Evolutionary conservation across 225 moss, liverwort and hornwort species (phyloP).

Genomic region (Ulota crispa): DNA sequence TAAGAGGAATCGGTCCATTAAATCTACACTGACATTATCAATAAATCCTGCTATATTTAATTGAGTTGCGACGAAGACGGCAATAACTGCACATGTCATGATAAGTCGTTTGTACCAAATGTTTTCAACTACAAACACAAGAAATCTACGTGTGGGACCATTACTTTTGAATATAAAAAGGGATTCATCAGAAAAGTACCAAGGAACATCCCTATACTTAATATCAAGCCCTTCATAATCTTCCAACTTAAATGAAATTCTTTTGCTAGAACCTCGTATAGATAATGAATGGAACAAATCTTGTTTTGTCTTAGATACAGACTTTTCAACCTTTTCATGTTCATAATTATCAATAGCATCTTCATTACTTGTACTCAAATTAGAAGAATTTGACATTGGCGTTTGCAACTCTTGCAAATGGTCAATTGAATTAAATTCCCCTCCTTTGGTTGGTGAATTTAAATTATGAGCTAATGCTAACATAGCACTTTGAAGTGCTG

Average conservation of each 20-base stretch:
- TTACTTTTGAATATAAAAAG: constrained; percentile 64
- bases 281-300: constrained; percentile 44
- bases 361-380: not conserved
- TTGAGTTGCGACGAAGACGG: constrained; percentile 28
- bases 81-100: constrained; percentile 44
- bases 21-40: constrained; percentile 31
- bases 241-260: constrained; percentile 59
- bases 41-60: constrained; percentile 42
- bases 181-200: constrained; percentile 70
- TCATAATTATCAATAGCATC: not conserved
- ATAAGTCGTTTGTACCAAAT: constrained; percentile 64
- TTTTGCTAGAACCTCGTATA: constrained; percentile 35
- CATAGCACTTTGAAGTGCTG: constrained; percentile 76
- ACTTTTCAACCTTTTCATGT: not conserved
- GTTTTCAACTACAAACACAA: constrained; percentile 47
- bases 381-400: not conserved
- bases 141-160: constrained; percentile 46
- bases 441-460: constrained; percentile 17
- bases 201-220: constrained; percentile 55
- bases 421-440: not conserved
- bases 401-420: constrained; percentile 18
- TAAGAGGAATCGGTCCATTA: constrained; percentile 52
- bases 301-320: constrained; percentile 3
- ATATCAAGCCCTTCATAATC: constrained; percentile 63
- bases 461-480: constrained; percentile 63